Base-by-base conservation (phyloP, 441 rosid genomes). In the Syzygium malaccense region DNA sequence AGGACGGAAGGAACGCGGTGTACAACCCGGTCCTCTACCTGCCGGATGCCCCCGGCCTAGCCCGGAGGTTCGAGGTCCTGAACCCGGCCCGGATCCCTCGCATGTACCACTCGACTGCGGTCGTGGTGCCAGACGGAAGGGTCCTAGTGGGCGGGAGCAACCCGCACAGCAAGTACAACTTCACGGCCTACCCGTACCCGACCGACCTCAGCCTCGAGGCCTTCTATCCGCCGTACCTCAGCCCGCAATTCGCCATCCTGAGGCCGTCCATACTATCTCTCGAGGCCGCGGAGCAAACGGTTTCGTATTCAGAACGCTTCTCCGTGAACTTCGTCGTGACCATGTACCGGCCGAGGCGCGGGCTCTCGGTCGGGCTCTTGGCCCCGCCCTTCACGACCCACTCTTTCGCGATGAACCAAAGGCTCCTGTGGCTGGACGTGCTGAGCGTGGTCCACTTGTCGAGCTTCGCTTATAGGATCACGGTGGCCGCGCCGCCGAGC, bases 121-220 rank as follows among this genome's bases (percentile, higher is more conserved):
- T 91, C 56, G 93, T 97, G 55, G 90, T 96, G 87, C 93, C 95
- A 71, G 99, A 96, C 80, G 98, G 98, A 45, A 93, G 98, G 88
- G 90, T 97, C n/a, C 88, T 97, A 45, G 95, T 97, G 85, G 98
- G 97, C 11, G 99, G 99, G 25, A 96, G 99, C 91, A 97, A 97
- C 89, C 99, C 98, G 25, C 95, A 97, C 91, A 88, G 86, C 32
- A 91, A 58, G 60, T 96, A 97, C 92, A 92, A 93, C 87, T 96
- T 95, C 94, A 95, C 93, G 15, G 95, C 93, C 45, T 41, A 84
- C 19, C 94, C 93, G 12, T 95, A 95, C 90, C 96, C 95, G 62
- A 96, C 99, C 9, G 97, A 96, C 60, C 91, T 97, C 86, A 95
- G 99, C 88, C 91, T 97, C 86, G 97, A 96, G 93, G 98, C 99